phyloP scores from a whole-genome alignment of 257 asterid species.

The Apocynum venetum region DNA sequence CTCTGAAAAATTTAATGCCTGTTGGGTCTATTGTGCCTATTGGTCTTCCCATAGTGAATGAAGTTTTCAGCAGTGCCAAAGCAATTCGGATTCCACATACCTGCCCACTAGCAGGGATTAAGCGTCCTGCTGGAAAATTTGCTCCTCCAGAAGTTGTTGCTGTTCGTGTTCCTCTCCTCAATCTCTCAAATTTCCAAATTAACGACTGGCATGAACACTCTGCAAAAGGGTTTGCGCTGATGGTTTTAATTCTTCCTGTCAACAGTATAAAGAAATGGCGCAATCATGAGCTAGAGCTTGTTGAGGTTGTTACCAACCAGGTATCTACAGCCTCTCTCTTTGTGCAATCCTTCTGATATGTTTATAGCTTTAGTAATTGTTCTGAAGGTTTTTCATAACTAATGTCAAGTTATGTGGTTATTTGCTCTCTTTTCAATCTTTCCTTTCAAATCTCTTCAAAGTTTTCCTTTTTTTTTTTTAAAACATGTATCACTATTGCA shows the following conservation, averaged over 20 bases:
- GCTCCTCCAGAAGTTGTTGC: conserved; percentile 59
- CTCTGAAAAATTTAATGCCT: conserved; percentile 51
- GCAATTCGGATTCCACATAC: conserved; percentile 57
- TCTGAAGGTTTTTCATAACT: background rate
- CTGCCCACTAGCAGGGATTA: conserved; percentile 54
- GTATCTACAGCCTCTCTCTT: conserved; percentile 26
- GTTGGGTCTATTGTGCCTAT: conserved; percentile 56
- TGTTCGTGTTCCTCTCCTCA: conserved; percentile 68
- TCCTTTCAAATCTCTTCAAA: background rate
- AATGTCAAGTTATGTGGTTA: background rate
- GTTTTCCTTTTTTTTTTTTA: background rate
- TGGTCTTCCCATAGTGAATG: conserved; percentile 48
- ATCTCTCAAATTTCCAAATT: conserved; percentile 58
- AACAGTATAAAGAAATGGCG: conserved; percentile 69
- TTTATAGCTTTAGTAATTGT: background rate
- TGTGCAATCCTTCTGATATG: background rate
- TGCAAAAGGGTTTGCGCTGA: conserved; percentile 57
- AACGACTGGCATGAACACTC: conserved; percentile 58
- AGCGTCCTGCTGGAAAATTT: conserved; percentile 42
- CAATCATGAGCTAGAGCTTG: conserved; percentile 72
- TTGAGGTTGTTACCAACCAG: conserved; percentile 80
- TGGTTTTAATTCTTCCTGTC: conserved; percentile 58
- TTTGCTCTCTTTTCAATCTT: background rate
- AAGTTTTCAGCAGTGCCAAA: conserved; percentile 48
- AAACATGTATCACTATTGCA: background rate